Conservation (phyloP, 1,284 basidiomycete species). For the Puccinia coronata region DNA sequence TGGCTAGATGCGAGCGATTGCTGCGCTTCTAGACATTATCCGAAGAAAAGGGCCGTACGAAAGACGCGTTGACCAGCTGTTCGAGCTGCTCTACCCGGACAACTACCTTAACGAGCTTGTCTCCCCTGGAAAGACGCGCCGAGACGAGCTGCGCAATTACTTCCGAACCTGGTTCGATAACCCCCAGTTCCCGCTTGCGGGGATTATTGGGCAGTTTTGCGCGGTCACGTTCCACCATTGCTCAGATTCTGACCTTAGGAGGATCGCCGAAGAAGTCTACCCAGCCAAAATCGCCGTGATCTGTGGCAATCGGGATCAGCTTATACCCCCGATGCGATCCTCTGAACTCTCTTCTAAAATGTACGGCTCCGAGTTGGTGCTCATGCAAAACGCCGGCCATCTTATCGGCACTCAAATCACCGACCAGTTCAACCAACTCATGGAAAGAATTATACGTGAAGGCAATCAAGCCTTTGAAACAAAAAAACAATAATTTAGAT, state of each 20-base stretch:
- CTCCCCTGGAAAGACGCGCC: neutral
- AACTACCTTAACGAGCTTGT: conserved; percentile 1
- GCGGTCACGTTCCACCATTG: conserved; percentile 56
- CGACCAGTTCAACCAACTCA: conserved; percentile 11
- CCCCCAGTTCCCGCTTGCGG: conserved; percentile 51
- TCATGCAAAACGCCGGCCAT: conserved; percentile 55
- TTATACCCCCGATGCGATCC: conserved; percentile 56
- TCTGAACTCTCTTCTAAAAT: conserved; percentile 53
- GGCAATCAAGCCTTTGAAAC: neutral
- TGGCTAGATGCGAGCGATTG: neutral
- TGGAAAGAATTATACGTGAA: conserved; percentile 17
- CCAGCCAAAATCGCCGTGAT: conserved; percentile 56
- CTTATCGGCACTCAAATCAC: conserved; percentile 53
- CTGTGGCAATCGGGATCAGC: conserved; percentile 56
- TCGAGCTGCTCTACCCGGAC: conserved; percentile 2
- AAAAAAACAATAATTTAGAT: too few relatives aligned
- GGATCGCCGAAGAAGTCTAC: conserved; percentile 51
- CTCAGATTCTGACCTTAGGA: conserved; percentile 50
- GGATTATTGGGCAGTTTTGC: conserved; percentile 56
- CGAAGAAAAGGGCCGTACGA: neutral
- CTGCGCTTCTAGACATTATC: neutral
- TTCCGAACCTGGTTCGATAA: neutral
- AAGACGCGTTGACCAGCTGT: neutral
- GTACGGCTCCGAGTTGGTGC: conserved; percentile 53
- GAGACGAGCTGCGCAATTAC: neutral